Percentiles rank a stretch among this genome's conserved stretches.
Conservation (phyloP, 108 stramenopile genomes). For the Cyclotella cryptica region DNA sequence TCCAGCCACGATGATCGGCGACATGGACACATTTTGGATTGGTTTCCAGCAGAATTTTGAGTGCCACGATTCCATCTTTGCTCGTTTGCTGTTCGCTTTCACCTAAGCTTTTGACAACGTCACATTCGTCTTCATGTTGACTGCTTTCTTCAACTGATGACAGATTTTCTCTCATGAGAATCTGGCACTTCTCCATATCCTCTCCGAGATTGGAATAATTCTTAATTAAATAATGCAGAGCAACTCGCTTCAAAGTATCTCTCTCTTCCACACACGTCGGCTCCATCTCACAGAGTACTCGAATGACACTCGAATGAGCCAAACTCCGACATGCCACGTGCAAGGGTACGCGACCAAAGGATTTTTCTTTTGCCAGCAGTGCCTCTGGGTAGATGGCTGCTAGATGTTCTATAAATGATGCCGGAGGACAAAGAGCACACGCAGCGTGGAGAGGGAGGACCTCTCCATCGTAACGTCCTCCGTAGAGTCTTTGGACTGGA, state of each 20-base stretch:
- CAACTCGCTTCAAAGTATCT: slow-evolving; percentile 38
- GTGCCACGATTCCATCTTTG: slow-evolving; percentile 30
- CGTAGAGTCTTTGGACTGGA: slow-evolving; percentile 38
- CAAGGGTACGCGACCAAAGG: slow-evolving; percentile 45
- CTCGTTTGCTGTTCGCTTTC: slow-evolving; percentile 5
- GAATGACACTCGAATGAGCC: slow-evolving; percentile 42
- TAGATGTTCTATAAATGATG: slow-evolving; percentile 29
- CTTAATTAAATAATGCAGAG: slow-evolving; percentile 51
- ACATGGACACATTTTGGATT: slow-evolving; percentile 35
- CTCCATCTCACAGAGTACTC: slow-evolving; percentile 41
- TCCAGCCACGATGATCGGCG: slow-evolving; percentile 48
- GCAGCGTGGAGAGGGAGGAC: slow-evolving; percentile 45
- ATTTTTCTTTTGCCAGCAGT: slow-evolving; percentile 40
- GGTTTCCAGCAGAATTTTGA: slow-evolving; percentile 28
- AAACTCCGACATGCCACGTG: slow-evolving; percentile 49
- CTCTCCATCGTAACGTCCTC: slow-evolving; percentile 34
- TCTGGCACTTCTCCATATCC: slow-evolving; percentile 2
- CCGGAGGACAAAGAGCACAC: slow-evolving; percentile 40
- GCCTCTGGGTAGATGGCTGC: slow-evolving; percentile 28
- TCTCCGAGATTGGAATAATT: slow-evolving; percentile 33
- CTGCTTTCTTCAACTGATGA: too few species aligned
- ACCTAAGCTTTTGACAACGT: background rate
- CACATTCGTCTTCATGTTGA: too few species aligned
- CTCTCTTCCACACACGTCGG: slow-evolving; percentile 41
- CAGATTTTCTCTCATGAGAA: background rate